A percentile compares a stretch with the other conserved stretches of the same genome.
Conservation (phyloP, 2,329 filamentous ascomycete species). For the Elsinoe arachidis region DNA sequence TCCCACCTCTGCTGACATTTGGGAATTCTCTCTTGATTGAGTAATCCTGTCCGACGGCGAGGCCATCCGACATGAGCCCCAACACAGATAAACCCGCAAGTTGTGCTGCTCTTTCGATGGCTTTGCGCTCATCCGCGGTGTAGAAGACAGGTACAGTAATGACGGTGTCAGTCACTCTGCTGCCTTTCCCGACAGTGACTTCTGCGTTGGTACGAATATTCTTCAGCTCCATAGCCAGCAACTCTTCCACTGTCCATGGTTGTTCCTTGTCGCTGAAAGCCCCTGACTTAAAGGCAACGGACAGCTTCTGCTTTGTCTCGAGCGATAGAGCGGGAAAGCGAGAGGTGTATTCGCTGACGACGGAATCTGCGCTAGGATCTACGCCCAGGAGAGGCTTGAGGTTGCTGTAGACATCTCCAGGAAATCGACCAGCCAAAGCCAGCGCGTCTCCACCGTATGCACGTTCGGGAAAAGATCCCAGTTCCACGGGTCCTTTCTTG, state of each 20-base stretch:
- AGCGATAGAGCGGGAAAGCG: conserved; percentile 73
- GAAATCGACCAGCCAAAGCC: conserved; percentile 77
- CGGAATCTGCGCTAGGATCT: conserved; percentile 35
- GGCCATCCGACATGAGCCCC: conserved; percentile 75
- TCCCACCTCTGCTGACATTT: conserved; percentile 68
- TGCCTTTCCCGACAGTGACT: conserved; percentile 65
- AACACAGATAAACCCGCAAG: conserved; percentile 82
- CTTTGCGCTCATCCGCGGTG: conserved; percentile 80
- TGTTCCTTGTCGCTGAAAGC: conserved; percentile 59
- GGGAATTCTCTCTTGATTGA: conserved; percentile 87
- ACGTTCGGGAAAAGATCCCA: conserved; percentile 64
- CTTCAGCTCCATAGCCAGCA: conserved; percentile 92
- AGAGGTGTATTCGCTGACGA: conserved; percentile 60
- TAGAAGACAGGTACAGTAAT: conserved; percentile 88
- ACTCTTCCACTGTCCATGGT: conserved; percentile 72
- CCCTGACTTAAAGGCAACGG: conserved; percentile 73
- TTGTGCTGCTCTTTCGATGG: conserved; percentile 73
- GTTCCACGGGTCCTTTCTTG: conserved; percentile 43
- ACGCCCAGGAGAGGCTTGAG: conserved; percentile 85
- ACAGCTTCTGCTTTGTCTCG: conserved; percentile 52
- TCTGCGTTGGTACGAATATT: conserved; percentile 87
- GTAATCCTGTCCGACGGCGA: conserved; percentile 92
- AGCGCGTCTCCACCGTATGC: conserved; percentile 88
- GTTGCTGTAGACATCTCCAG: conserved; percentile 89
- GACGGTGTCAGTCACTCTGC: conserved; percentile 68